Evolutionary conservation across 495 filamentous ascomycete genomes (phyloP).

Genomic region (Sabuloglossum arenarium): DNA sequence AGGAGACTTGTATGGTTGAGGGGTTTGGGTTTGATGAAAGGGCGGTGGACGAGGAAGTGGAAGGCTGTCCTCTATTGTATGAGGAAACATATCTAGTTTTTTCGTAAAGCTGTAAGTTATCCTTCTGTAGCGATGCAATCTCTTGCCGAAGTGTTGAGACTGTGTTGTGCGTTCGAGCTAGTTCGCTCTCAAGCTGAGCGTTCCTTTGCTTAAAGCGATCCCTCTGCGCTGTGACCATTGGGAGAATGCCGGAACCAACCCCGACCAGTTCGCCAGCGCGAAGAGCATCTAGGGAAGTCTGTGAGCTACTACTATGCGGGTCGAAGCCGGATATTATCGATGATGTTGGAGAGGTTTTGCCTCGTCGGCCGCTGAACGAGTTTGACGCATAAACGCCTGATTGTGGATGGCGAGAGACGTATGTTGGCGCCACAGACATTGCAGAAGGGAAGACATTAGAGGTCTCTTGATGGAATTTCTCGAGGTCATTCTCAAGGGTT

Average conservation of each 20-base stretch:
- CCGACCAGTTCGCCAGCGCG: conserved; percentile 52
- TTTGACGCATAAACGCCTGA: conserved; percentile 28
- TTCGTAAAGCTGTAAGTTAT: conserved; percentile 93
- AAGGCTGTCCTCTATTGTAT: conserved; percentile 42
- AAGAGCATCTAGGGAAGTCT: conserved; percentile 31
- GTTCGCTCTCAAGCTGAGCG: conserved; percentile 70
- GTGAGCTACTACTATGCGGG: conserved; percentile 28
- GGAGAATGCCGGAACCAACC: conserved; percentile 75
- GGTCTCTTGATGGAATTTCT: conserved; percentile 66
- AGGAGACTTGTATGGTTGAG: conserved; percentile 40
- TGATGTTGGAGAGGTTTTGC: conserved; percentile 74
- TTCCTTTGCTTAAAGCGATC: conserved; percentile 98
- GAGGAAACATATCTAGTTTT: conserved; percentile 93
- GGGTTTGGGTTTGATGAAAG: conserved; percentile 57
- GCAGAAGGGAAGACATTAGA: conserved; percentile 66
- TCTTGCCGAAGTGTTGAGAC: conserved; percentile 81
- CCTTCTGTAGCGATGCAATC: conserved; percentile 78
- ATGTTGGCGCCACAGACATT: conserved; percentile 84
- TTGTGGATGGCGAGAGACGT: conserved; percentile 61
- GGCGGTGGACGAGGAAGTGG: conserved; percentile 23
- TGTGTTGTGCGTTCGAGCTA: conserved; percentile 59
- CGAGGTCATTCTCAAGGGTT: conserved; percentile 82
- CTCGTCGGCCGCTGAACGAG: conserved; percentile 26
- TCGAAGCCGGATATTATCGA: conserved; percentile 96
- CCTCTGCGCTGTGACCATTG: conserved; percentile 94